These are phyloP conservation scores for Grigorovia humatica DNA, from an alignment of 805 yeast species.

Conservation along the genomic window DNA sequence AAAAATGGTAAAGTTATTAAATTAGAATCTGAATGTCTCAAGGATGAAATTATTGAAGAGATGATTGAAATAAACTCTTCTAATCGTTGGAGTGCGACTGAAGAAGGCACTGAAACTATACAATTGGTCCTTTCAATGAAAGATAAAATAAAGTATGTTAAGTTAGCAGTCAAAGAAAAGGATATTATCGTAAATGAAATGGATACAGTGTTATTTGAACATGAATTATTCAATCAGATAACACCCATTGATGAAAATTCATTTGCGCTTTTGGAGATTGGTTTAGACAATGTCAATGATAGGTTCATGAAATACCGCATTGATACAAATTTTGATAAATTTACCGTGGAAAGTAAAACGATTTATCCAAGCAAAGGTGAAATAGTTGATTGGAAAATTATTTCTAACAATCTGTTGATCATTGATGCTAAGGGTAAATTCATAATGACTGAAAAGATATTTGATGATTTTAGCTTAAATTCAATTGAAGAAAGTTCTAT, in stretches of 20 bases:
- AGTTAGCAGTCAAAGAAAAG: conserved; percentile 11
- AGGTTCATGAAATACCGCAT: background rate
- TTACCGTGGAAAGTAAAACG: background rate
- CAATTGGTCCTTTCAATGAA: conserved; percentile 7
- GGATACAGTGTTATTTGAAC: conserved; percentile 2
- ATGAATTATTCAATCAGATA: background rate
- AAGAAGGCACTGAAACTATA: background rate
- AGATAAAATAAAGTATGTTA: conserved; percentile 9
- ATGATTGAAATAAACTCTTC: conserved; percentile 7
- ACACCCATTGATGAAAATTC: background rate
- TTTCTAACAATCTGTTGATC: background rate
- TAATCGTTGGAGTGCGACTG: background rate
- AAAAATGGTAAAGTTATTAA: conserved; percentile 18
- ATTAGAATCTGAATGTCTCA: conserved; percentile 2
- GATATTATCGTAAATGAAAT: conserved; percentile 7
- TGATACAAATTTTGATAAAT: background rate
- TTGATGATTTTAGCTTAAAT: background rate
- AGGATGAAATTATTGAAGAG: conserved; percentile 3
- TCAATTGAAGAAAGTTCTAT: background rate
- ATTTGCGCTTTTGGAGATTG: background rate
- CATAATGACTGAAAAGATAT: background rate
- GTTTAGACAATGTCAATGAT: background rate
- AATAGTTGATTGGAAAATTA: background rate
- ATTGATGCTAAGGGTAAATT: background rate
- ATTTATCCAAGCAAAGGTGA: background rate